Base-by-base conservation (phyloP, 352 stramenopile species). In the Phytophthora sp. region DNA sequence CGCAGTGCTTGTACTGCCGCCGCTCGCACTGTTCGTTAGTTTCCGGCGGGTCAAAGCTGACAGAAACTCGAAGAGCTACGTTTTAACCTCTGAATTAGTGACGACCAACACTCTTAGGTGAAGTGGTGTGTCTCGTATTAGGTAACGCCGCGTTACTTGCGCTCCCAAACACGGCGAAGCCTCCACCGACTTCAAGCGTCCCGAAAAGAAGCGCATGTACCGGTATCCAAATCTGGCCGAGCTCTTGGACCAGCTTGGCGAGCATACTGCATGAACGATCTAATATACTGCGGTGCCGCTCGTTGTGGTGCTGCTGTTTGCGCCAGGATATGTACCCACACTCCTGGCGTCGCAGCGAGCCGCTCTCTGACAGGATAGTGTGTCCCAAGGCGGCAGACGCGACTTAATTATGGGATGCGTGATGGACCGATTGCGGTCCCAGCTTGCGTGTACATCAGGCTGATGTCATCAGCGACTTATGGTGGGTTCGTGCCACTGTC, bases 101-200 rank as follows among this genome's bases (percentile, higher is more conserved):
- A 16, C 5, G 49, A 67, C 59, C 59, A 61, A 51, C 49, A 61
- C 59, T 67, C 59, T 45, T 0, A 30, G 18, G 18, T n/a, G n/a
- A 41, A 41, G 21, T n/a, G 31, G 15, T 36, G 27, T 53, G 61
- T 63, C 33, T 52, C 50, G 50, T 36, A 44, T 63, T 69, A 63
- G 29, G 23, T 69, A 69, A 63, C 16, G 24, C 44, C 1, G 1
- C 1, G 18, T 2, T 60, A 49, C 47, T 58, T 69, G 52, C 53
- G 60, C 42, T 47, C 51, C 18, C 23, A 16, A 54, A 46, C 49
- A 30, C 31, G 13, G 12, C 23, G 35, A 12, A 41, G 20, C 35
- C 15, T 15, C 36, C 5, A 7, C n/a, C 4, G 5, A 24, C 33
- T 57, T 12, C 8, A 36, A 33, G 33, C 23, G 50, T 18, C 50